These are phyloP conservation scores for Ilyonectria sp. DNA, from an alignment of 2,329 filamentous ascomycete species.

Conservation along the genomic window DNA sequence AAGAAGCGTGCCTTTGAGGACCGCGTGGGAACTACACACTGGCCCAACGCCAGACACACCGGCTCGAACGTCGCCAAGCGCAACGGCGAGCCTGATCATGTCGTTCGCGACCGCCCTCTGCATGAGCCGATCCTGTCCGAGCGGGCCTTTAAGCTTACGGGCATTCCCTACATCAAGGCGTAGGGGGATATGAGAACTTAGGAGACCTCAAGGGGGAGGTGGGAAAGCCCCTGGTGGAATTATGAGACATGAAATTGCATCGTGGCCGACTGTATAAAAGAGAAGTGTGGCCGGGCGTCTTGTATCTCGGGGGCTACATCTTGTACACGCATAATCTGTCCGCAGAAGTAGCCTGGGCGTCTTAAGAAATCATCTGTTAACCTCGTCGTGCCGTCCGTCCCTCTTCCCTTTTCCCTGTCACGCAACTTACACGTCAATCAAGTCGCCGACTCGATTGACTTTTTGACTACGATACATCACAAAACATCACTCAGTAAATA, in stretches of 20 bases:
- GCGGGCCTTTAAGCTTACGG: conserved; percentile 43
- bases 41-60: conserved; percentile 53
- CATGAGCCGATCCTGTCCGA: conserved; percentile 37
- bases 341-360: conserved; percentile 18
- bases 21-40: conserved; percentile 58
- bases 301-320: conserved; percentile 23
- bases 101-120: conserved; percentile 35
- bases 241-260: not conserved
- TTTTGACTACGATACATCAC: not conserved
- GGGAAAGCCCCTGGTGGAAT: not conserved
- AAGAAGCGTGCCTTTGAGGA: conserved; percentile 60
- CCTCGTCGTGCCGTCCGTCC: not conserved
- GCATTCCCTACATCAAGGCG: conserved; percentile 41
- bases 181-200: not conserved
- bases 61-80: conserved; percentile 39
- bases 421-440: too few species aligned
- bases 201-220: not conserved
- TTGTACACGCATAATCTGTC: conserved; percentile 9
- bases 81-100: conserved; percentile 39
- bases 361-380: conserved; percentile 11
- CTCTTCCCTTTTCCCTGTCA: not conserved
- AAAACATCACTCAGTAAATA: not conserved
- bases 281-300: conserved; percentile 14
- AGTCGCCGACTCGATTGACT: not conserved
- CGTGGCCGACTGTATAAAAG: conserved; percentile 9